phyloP scores from a whole-genome alignment of 352 stramenopile genomes.

The Hyaloperonospora brassicae region DNA sequence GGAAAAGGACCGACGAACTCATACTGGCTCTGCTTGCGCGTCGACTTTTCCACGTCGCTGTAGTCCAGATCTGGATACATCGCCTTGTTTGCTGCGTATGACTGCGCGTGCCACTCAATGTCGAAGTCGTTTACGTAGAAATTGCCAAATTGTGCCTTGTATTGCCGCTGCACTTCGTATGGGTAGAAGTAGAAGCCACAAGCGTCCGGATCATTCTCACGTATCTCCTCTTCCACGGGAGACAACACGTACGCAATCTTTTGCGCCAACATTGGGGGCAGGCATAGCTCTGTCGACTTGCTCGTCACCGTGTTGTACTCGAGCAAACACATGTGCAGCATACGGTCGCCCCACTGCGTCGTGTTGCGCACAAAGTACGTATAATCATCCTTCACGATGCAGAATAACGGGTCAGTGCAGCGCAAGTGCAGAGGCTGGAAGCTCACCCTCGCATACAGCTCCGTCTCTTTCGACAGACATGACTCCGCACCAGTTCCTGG shows the following conservation, averaged over 20 bases:
- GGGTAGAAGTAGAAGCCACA: slow-evolving; percentile 83
- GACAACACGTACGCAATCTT: slow-evolving; percentile 50
- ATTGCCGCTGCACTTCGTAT: slow-evolving; percentile 63
- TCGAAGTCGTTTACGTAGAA: slow-evolving; percentile 84
- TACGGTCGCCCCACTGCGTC: slow-evolving; percentile 74
- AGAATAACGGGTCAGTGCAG: slow-evolving; percentile 49
- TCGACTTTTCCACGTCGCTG: slow-evolving; percentile 50
- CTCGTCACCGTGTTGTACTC: slow-evolving; percentile 53
- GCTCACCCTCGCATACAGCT: slow-evolving; percentile 63
- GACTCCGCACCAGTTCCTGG: slow-evolving; percentile 27
- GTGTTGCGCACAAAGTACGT: slow-evolving; percentile 77
- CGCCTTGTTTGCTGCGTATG: slow-evolving; percentile 53
- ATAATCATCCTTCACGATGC: slow-evolving; percentile 45
- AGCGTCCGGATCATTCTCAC: slow-evolving; percentile 67
- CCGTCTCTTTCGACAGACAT: slow-evolving; percentile 55
- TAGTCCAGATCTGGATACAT: slow-evolving; percentile 52
- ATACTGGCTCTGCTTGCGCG: slow-evolving; percentile 61
- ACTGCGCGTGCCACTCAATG: slow-evolving; percentile 59
- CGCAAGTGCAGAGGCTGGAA: slow-evolving; percentile 62
- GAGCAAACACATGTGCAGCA: slow-evolving; percentile 80
- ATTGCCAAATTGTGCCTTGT: slow-evolving; percentile 70
- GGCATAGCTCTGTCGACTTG: slow-evolving; percentile 45
- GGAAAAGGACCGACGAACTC: slow-evolving; percentile 69
- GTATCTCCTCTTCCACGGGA: slow-evolving; percentile 44
- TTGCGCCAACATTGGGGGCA: slow-evolving; percentile 70